phyloP scores from a whole-genome alignment of 1,284 basidiomycete genomes.

The Trichosporon ovoides region DNA sequence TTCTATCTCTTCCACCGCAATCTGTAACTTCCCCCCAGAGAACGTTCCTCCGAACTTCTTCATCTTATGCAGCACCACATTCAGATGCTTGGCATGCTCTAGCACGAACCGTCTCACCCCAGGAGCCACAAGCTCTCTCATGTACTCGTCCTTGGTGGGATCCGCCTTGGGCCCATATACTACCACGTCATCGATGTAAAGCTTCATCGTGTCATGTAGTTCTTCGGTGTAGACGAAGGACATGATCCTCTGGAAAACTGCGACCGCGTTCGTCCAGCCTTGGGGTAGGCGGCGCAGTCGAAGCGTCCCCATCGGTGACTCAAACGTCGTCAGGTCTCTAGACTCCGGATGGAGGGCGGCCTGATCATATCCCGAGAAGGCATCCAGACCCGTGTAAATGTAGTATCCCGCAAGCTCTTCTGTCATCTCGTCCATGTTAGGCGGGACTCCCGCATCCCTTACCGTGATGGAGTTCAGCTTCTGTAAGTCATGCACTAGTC shows the following conservation, averaged over 20 bases:
- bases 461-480: constrained; percentile 12
- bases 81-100: constrained; percentile 9
- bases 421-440: constrained; percentile 16
- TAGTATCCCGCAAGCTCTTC: constrained; percentile 10
- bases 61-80: constrained; percentile 15
- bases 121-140: background rate
- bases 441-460: constrained; percentile 7
- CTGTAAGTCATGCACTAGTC: constrained; percentile 16
- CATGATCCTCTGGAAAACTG: constrained; percentile 12
- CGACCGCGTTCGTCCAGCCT: constrained; percentile 16
- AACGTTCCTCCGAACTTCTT: constrained; percentile 14
- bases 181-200: constrained; percentile 14
- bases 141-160: background rate
- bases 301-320: constrained; percentile 14
- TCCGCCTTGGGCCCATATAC: constrained; percentile 1
- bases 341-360: constrained; percentile 3
- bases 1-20: constrained; percentile 5
- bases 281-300: constrained; percentile 10
- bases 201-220: background rate
- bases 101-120: constrained; percentile 9
- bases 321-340: constrained; percentile 11
- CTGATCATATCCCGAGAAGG: constrained; percentile 16
- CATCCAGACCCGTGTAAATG: constrained; percentile 13
- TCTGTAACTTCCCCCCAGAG: constrained; percentile 8
- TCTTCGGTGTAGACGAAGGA: constrained; percentile 12